A percentile compares a stretch with the other conserved stretches of the same genome.
phyloP scores from a whole-genome alignment of 164 flowering plant genomes.

The Chimonanthus praecox region DNA sequence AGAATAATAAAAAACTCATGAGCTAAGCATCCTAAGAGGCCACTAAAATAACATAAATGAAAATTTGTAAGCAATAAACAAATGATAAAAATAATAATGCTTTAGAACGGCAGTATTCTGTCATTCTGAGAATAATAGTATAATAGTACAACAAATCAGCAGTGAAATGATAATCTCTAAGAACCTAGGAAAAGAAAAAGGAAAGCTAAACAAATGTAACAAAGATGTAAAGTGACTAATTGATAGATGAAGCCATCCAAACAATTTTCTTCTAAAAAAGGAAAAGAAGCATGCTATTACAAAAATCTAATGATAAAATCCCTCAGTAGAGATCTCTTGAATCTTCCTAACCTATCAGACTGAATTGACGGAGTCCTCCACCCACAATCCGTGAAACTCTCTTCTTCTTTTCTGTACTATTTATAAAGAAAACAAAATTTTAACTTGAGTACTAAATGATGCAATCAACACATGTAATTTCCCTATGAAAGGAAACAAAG shows the following conservation, averaged over 20 bases:
- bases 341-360: conserved; percentile 12
- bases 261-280: not conserved
- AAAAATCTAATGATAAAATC: not conserved
- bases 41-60: not conserved
- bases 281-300: not conserved
- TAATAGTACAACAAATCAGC: not conserved
- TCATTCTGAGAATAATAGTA: not conserved
- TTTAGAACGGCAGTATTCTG: not conserved
- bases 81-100: not conserved
- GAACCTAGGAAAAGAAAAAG: not conserved
- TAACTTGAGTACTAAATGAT: not conserved
- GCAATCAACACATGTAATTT: not conserved
- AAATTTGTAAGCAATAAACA: not conserved
- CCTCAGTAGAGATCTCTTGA: not conserved
- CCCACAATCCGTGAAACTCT: conserved; percentile 14
- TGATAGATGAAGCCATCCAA: not conserved
- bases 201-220: not conserved
- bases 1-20: not conserved
- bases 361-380: conserved; percentile 24
- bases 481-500: not conserved
- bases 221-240: not conserved
- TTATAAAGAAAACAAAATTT: conserved; percentile 1
- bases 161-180: not conserved
- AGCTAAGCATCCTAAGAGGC: not conserved
- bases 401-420: conserved; percentile 13